phyloP scores from a whole-genome alignment of 176 grass and related monocot species.

The Zea luxurians region DNA sequence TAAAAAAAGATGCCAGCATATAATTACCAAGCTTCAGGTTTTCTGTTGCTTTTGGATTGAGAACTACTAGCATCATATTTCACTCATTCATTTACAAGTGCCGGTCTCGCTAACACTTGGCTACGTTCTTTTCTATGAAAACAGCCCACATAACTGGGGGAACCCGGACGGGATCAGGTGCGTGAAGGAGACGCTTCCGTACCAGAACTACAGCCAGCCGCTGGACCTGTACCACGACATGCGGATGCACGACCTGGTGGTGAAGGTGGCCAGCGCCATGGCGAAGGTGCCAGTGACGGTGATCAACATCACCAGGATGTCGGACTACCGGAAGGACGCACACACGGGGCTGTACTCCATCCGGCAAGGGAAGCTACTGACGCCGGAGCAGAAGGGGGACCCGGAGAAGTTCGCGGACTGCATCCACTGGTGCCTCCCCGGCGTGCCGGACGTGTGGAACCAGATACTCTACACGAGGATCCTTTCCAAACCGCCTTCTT shows the following conservation, averaged over 20 bases:
- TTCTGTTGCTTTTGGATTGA: not conserved
- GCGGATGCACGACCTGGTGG: constrained; percentile 52
- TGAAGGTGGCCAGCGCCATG: constrained; percentile 45
- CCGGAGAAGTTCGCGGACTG: constrained; percentile 73
- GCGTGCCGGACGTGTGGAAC: constrained; percentile 89
- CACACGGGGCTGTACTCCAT: constrained; percentile 70
- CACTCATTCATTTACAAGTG: not conserved
- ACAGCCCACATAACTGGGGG: constrained; percentile 68
- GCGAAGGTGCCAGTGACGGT: constrained; percentile 51
- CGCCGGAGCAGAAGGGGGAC: constrained; percentile 62
- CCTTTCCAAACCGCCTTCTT: constrained; percentile 36
- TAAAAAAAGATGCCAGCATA: constrained; percentile 19
- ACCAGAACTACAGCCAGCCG: constrained; percentile 50
- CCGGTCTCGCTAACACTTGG: not conserved
- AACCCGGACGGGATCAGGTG: constrained; percentile 76
- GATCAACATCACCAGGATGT: constrained; percentile 89
- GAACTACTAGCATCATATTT: not conserved
- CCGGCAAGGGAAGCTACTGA: constrained; percentile 64
- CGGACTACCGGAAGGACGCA: constrained; percentile 86
- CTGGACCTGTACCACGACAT: constrained; percentile 55
- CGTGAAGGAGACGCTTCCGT: constrained; percentile 58
- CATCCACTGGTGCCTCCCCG: constrained; percentile 97
- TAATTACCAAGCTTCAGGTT: not conserved
- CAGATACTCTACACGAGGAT: constrained; percentile 70
- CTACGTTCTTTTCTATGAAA: not conserved